Conservation (phyloP, 129 eudicot species). For the Calendula officinalis region DNA sequence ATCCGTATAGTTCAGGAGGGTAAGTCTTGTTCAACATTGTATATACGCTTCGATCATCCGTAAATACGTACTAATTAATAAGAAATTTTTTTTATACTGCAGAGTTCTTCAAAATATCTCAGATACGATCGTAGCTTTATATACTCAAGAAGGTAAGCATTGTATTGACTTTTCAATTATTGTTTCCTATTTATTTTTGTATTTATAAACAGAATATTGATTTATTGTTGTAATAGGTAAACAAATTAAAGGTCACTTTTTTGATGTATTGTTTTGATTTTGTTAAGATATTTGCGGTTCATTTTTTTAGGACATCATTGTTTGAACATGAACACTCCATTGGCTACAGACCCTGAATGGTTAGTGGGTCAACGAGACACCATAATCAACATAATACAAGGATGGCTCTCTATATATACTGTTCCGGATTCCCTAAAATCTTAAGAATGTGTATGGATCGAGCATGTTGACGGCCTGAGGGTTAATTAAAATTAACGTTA, state of each 20-base stretch:
- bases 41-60: background rate
- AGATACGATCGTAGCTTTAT: constrained; percentile 27
- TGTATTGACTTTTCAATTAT: background rate
- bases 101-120: constrained; percentile 36
- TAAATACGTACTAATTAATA: background rate
- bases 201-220: background rate
- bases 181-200: background rate
- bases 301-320: constrained; percentile 23
- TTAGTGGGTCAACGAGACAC: constrained; percentile 24
- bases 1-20: constrained; percentile 50
- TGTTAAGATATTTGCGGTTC: background rate
- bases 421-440: background rate
- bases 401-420: constrained; percentile 19
- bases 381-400: constrained; percentile 23
- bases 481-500: no score
- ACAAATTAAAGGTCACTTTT: background rate
- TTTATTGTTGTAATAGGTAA: no score
- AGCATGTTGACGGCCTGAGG: no score
- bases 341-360: constrained; percentile 26
- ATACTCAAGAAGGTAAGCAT: constrained; percentile 18
- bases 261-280: background rate
- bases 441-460: background rate
- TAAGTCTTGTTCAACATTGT: background rate
- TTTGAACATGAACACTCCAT: constrained; percentile 16
- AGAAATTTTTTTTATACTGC: background rate